Percentiles rank a stretch among this genome's conserved stretches.
Conservation (phyloP, 352 stramenopile genomes). For the Saprolegnia parasitica region DNA sequence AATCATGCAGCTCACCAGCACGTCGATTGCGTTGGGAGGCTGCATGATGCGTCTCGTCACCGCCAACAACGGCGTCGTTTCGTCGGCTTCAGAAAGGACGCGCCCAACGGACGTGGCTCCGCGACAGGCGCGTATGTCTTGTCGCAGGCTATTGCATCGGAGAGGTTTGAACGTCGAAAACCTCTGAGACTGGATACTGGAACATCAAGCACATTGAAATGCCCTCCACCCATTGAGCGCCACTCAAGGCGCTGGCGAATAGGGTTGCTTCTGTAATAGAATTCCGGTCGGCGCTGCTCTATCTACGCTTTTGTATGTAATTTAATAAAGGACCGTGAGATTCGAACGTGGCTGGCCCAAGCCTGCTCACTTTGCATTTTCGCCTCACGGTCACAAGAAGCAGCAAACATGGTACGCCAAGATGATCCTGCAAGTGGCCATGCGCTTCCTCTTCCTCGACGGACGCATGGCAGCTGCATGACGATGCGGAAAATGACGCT, state of each 20-base stretch:
- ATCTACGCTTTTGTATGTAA: neutral
- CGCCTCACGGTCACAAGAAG: neutral
- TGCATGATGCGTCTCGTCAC: too few relatives aligned
- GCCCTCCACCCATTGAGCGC: constrained; percentile 1
- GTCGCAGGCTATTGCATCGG: neutral
- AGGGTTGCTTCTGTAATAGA: neutral
- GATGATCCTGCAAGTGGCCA: neutral
- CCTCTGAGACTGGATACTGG: neutral
- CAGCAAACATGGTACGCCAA: constrained; percentile 29
- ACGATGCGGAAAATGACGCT: neutral
- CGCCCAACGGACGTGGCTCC: too few relatives aligned
- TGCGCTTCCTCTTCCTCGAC: too few relatives aligned
- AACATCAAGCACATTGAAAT: neutral
- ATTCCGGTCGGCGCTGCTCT: neutral
- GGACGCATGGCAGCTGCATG: too few relatives aligned
- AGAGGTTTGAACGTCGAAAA: neutral
- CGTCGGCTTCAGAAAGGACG: too few relatives aligned
- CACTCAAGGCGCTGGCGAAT: constrained; percentile 14
- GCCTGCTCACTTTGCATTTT: constrained; percentile 30
- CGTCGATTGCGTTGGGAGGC: too few relatives aligned
- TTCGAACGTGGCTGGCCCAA: neutral
- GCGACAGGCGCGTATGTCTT: neutral
- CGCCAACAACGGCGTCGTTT: too few relatives aligned
- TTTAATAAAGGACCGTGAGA: too few relatives aligned
- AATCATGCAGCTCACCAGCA: too few relatives aligned